Evolutionary conservation across 768 basidiomycete genomes (phyloP).

Genomic region (Pulveroboletus sp.): DNA sequence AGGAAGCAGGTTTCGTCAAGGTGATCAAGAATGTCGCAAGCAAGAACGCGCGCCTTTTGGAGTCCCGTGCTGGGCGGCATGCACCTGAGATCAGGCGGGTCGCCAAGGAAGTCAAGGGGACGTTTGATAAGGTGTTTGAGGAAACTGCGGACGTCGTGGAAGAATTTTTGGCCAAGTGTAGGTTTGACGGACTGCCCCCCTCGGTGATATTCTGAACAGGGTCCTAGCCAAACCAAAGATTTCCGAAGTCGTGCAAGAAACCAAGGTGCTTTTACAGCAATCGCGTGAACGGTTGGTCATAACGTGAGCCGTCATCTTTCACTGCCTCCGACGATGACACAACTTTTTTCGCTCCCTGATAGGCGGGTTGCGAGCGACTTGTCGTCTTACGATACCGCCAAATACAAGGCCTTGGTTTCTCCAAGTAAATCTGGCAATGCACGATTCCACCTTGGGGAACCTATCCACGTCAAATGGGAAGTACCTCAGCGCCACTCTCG

Average conservation of each 20-base stretch:
- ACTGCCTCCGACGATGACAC: not conserved
- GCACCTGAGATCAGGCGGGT: constrained; percentile 79
- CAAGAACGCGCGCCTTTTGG: constrained; percentile 74
- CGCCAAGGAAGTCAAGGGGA: constrained; percentile 91
- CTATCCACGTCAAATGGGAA: constrained; percentile 82
- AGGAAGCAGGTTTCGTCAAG: constrained; percentile 96
- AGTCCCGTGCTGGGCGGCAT: constrained; percentile 75
- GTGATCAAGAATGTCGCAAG: constrained; percentile 93
- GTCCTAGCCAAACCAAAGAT: constrained; percentile 78
- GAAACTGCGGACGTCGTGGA: constrained; percentile 92
- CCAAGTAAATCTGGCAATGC: constrained; percentile 48
- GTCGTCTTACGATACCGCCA: constrained; percentile 72
- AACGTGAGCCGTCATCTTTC: constrained; percentile 54
- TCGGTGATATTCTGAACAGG: constrained; percentile 7
- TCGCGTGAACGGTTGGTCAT: constrained; percentile 90
- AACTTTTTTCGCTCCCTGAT: not conserved
- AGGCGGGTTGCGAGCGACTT: constrained; percentile 83
- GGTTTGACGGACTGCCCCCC: constrained; percentile 25
- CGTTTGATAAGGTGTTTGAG: constrained; percentile 93
- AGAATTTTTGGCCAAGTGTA: constrained; percentile 90
- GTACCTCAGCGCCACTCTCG: constrained; percentile 85
- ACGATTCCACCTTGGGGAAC: constrained; percentile 88
- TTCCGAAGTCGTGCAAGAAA: constrained; percentile 89
- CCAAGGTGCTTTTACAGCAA: constrained; percentile 87
- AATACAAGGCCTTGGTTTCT: constrained; percentile 70